A percentile compares a stretch with the other conserved stretches of the same genome.
These are phyloP conservation scores for Lepidopterella palustris DNA, from an alignment of 495 filamentous ascomycete genomes.

Conservation along the genomic window DNA sequence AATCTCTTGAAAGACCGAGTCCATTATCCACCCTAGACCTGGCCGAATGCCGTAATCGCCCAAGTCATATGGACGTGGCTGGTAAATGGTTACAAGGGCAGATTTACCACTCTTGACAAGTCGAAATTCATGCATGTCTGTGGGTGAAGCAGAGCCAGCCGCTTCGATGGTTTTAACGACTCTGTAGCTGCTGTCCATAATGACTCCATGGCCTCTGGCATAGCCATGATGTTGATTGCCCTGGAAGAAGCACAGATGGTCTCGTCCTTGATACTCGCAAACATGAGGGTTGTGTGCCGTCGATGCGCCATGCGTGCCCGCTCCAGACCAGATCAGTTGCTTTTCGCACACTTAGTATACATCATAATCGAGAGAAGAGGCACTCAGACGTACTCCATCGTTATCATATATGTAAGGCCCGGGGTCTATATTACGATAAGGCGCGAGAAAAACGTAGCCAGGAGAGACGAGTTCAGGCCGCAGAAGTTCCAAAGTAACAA, in stretches of 20 bases:
- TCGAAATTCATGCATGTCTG: constrained; percentile 14
- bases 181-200: constrained; percentile 47
- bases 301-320: constrained; percentile 24
- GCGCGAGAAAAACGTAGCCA: constrained; percentile 33
- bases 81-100: constrained; percentile 8
- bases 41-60: constrained; percentile 18
- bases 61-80: constrained; percentile 2
- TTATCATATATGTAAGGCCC: constrained; percentile 35
- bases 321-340: constrained; percentile 31
- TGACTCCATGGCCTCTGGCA: constrained; percentile 48
- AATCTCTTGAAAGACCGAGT: constrained; percentile 17
- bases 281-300: constrained; percentile 31
- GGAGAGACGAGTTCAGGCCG: constrained; percentile 28
- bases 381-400: constrained; percentile 12
- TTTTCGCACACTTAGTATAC: background rate
- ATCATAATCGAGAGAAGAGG: background rate
- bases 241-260: constrained; percentile 51
- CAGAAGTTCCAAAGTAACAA: constrained; percentile 25
- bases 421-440: constrained; percentile 31
- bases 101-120: constrained; percentile 12
- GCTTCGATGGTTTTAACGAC: constrained; percentile 40
- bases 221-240: constrained; percentile 50
- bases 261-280: constrained; percentile 37
- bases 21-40: constrained; percentile 1
- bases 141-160: constrained; percentile 18